Conservation (phyloP, 768 basidiomycete genomes). For the Tylopilus subfusipes region DNA sequence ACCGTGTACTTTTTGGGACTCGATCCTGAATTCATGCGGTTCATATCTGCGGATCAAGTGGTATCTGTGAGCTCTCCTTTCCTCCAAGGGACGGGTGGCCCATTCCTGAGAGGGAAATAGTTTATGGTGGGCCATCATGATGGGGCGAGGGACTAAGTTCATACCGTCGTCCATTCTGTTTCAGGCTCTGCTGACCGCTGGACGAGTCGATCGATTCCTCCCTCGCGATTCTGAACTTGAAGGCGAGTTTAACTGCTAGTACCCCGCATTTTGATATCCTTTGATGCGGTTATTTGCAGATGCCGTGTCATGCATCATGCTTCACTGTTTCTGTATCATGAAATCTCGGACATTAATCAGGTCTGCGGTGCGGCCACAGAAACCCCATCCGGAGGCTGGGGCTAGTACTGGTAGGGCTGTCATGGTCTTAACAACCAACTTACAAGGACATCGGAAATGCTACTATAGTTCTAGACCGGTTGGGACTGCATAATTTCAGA, state of each 20-base stretch:
- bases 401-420: neutral
- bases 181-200: neutral
- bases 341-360: neutral
- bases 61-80: neutral
- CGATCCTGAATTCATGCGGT: neutral
- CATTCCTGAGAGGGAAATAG: neutral
- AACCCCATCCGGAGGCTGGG: constrained; percentile 6
- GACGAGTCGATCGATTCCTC: neutral
- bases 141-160: neutral
- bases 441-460: neutral
- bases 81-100: neutral
- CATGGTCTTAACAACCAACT: neutral
- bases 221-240: neutral
- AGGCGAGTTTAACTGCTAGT: neutral
- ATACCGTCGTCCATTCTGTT: neutral
- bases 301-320: neutral
- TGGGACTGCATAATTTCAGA: neutral
- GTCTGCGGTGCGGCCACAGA: constrained; percentile 2
- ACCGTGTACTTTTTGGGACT: neutral
- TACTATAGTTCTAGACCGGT: neutral
- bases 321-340: neutral
- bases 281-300: neutral
- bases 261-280: neutral
- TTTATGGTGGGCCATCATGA: neutral
- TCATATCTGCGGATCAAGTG: constrained; percentile 20